Evolutionary conservation across 139 green algal species (phyloP).

Genomic region (Astrephomene gubernaculifera): DNA sequence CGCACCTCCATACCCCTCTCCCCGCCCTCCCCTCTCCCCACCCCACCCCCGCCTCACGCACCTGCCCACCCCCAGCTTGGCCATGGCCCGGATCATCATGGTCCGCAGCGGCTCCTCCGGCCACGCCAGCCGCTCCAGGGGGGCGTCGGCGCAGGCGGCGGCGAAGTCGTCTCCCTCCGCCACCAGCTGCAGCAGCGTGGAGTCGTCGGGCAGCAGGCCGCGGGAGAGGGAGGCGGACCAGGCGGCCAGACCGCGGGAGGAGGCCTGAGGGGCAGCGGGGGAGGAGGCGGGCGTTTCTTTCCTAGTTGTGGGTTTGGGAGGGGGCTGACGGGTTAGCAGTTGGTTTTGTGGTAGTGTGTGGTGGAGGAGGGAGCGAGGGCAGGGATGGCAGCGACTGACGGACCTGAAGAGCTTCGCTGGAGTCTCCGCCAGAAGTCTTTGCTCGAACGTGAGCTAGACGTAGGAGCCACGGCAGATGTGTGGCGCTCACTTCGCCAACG

Average conservation of each 20-base stretch:
- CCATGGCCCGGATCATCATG: conserved; percentile 71
- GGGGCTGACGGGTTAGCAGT: no score
- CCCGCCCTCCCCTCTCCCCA: neutral
- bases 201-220: conserved; percentile 84
- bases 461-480: conserved; percentile 81
- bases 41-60: conserved; percentile 51
- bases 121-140: conserved; percentile 68
- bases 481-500: conserved; percentile 74
- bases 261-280: neutral
- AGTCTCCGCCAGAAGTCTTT: conserved; percentile 54
- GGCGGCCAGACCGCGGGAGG: conserved; percentile 50
- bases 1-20: neutral
- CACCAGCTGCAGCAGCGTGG: conserved; percentile 72
- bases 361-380: no score
- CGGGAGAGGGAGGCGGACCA: conserved; percentile 69
- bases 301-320: neutral
- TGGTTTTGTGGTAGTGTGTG: no score
- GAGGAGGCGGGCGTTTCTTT: neutral
- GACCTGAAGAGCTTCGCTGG: conserved; percentile 54
- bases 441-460: conserved; percentile 75
- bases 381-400: neutral
- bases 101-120: conserved; percentile 78
- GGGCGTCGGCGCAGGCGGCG: neutral
- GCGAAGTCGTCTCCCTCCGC: conserved; percentile 15
- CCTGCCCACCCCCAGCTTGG: conserved; percentile 71